These are phyloP conservation scores for Stropharia rugosoannulata DNA, from an alignment of 768 basidiomycete species.

Conservation along the genomic window DNA sequence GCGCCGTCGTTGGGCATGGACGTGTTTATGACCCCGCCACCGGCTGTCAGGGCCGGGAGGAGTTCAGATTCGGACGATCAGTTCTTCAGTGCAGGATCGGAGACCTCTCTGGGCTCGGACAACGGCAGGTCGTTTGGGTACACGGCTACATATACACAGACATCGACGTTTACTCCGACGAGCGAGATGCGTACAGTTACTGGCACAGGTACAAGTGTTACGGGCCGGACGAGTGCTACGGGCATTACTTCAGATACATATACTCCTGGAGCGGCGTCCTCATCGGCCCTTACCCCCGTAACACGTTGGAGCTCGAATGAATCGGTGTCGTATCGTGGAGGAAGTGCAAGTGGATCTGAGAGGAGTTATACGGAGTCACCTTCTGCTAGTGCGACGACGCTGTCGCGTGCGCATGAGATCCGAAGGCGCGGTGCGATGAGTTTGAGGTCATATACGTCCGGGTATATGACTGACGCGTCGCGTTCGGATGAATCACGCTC, in stretches of 20 bases:
- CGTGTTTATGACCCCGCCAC: slow-evolving; percentile 43
- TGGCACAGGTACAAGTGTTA: slow-evolving; percentile 23
- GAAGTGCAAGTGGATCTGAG: slow-evolving; percentile 31
- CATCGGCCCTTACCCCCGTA: slow-evolving; percentile 39
- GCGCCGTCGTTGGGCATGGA: slow-evolving; percentile 50
- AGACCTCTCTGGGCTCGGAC: slow-evolving; percentile 17
- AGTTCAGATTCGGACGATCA: slow-evolving; percentile 36
- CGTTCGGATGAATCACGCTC: slow-evolving; percentile 23
- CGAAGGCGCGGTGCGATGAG: slow-evolving; percentile 46
- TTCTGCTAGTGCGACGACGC: slow-evolving; percentile 27
- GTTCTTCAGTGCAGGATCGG: slow-evolving; percentile 36
- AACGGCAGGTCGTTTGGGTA: slow-evolving; percentile 29
- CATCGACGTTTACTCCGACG: slow-evolving; percentile 23
- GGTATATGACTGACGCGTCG: slow-evolving; percentile 30
- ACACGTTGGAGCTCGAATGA: slow-evolving; percentile 41
- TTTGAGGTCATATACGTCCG: slow-evolving; percentile 42
- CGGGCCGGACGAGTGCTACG: slow-evolving; percentile 31
- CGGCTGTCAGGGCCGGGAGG: slow-evolving; percentile 30
- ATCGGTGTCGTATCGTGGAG: slow-evolving; percentile 48
- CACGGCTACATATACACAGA: slow-evolving; percentile 37
- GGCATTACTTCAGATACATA: slow-evolving; percentile 10
- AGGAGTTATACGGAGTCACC: slow-evolving; percentile 45
- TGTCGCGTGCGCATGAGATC: slow-evolving; percentile 60
- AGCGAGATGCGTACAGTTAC: slow-evolving; percentile 26
- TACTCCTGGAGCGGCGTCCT: slow-evolving; percentile 45